phyloP scores from a whole-genome alignment of 495 filamentous ascomycete genomes.

The Penicillium subrubescens region DNA sequence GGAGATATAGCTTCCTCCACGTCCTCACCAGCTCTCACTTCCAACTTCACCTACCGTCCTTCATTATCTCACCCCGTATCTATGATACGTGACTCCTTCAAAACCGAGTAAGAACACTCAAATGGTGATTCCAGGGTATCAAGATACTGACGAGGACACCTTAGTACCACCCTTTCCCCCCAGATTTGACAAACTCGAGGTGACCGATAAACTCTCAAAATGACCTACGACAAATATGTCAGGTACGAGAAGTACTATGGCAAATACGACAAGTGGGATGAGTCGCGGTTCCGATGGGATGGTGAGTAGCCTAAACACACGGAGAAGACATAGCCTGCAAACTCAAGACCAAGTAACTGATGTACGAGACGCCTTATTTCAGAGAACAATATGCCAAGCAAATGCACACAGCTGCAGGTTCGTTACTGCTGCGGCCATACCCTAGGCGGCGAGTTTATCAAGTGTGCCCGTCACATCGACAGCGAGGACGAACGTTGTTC shows the following conservation, averaged over 20 bases:
- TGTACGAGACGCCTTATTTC: background rate
- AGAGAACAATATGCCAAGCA: background rate
- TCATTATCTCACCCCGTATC: no score
- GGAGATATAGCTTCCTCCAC: background rate
- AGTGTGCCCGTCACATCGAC: conserved; percentile 18
- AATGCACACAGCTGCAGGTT: conserved; percentile 23
- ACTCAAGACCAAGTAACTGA: background rate
- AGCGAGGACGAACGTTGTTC: conserved; percentile 24
- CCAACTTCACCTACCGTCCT: background rate
- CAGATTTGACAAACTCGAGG: background rate
- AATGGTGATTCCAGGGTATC: background rate
- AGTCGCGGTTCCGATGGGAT: background rate
- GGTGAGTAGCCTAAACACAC: background rate
- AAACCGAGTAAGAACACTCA: background rate
- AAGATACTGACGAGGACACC: background rate
- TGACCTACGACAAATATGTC: background rate
- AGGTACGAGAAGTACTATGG: conserved; percentile 6
- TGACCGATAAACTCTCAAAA: background rate
- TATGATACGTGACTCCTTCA: no score
- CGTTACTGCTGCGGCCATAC: conserved; percentile 26
- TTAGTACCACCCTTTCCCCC: background rate
- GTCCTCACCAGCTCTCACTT: background rate
- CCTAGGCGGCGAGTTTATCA: conserved; percentile 24
- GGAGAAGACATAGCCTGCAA: background rate
- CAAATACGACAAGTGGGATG: conserved; percentile 5